Evolutionary conservation across 2,329 filamentous ascomycete genomes (phyloP).

Genomic region (Colletotrichum sp.): DNA sequence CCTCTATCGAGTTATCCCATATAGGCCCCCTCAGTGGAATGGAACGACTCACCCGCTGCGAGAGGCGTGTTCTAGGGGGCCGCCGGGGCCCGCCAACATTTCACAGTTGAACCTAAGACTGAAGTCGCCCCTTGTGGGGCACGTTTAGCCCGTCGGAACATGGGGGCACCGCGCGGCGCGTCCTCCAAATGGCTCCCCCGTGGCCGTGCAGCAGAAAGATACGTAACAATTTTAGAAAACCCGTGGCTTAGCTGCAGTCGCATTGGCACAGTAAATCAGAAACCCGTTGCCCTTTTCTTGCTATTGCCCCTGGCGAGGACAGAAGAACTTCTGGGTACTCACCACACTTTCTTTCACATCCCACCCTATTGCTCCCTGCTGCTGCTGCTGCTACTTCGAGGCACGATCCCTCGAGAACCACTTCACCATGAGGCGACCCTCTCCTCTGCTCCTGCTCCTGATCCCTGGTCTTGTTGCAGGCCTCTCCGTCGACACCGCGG

Average conservation of each 20-base stretch:
- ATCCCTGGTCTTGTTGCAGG: conserved; percentile 56
- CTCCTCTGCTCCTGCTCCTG: conserved; percentile 65
- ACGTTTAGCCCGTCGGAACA: conserved; percentile 1
- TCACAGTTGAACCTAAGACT: not conserved
- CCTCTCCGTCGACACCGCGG: conserved; percentile 36
- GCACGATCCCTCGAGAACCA: not conserved
- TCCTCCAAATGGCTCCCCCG: conserved; percentile 10
- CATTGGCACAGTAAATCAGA: conserved; percentile 11
- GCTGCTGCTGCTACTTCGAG: not conserved
- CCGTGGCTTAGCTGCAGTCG: conserved; percentile 15
- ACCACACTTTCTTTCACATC: not conserved
- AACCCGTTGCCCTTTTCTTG: conserved; percentile 4
- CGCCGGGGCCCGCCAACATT: not conserved
- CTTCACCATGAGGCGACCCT: conserved; percentile 61
- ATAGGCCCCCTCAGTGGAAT: not conserved
- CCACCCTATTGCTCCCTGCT: not conserved
- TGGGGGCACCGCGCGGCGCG: conserved; percentile 12
- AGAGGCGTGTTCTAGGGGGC: not conserved
- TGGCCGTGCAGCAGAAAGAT: conserved; percentile 20
- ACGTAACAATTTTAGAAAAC: conserved; percentile 16
- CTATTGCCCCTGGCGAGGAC: conserved; percentile 3
- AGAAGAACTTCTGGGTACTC: not conserved
- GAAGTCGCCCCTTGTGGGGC: conserved; percentile 8
- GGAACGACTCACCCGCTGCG: not conserved
- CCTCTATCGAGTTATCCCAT: conserved; percentile 8